Evolutionary conservation across 768 basidiomycete species (phyloP), one percentile per base, ranked within the genome.

Genomic region (Favolaschia claudopus): DNA sequence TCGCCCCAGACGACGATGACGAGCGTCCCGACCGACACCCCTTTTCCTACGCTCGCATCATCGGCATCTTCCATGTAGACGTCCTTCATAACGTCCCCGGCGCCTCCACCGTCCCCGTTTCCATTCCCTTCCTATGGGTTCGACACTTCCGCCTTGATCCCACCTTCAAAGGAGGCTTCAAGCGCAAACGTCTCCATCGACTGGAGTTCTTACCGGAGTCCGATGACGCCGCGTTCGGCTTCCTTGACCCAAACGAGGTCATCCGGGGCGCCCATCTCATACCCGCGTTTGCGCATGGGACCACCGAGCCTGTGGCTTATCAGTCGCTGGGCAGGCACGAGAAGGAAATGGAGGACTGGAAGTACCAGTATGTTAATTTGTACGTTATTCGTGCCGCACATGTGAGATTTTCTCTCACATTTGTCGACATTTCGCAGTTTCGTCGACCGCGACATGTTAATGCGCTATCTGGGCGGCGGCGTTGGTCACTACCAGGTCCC

Each of bases 61-160:
- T 70, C 55, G 19, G 64, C 8, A 20, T 74, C 38, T 64, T 61
- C 38, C 72, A 73, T 55, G 69, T 39, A 34, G 36, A 56, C 27
- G 67, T 69, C 8, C 13, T 60, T 29, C 24, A 46, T 7, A 43
- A 43, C 29, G 62, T 63, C 4, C 31, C 58, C 3, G 48, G 58
- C 13, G 55, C 48, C 8, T 22, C 36, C 19, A 22, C 14, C 0
- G 9, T 19, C 1, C 48, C 68, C 4, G 44, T 64, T 7, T 56
- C 55, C 0, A 74, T 83, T 65, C 70, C 79, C 2, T 74, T 83
- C 17, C 58, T 84, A 2, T 82, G 76, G 67, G 77, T 84, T 0
- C 65, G 68, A 0, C 79, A 79, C 76, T 70, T 79, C 39, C 70
- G 71, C 2, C 40, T 52, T 0, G 75, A 81, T 33, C 49, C 46